phyloP scores from a whole-genome alignment of 257 asterid species.

The Echites panduratus region DNA sequence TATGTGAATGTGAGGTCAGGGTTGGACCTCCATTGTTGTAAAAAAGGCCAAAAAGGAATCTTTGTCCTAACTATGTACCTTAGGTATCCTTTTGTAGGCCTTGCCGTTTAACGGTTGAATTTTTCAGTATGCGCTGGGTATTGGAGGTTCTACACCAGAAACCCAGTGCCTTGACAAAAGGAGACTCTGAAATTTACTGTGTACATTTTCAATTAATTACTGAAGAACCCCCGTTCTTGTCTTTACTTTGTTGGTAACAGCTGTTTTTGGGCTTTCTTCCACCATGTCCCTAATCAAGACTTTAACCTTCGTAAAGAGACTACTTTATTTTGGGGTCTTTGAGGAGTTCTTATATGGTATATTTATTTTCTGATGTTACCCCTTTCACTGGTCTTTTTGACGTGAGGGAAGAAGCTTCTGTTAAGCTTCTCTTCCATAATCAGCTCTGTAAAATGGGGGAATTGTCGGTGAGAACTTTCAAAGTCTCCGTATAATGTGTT shows the following conservation, averaged over 20 bases:
- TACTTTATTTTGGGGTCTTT: background rate
- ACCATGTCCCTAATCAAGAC: conserved; percentile 14
- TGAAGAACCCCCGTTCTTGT: conserved; percentile 5
- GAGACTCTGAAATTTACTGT: background rate
- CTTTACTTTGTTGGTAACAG: conserved; percentile 15
- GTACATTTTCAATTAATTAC: conserved; percentile 2
- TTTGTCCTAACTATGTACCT: background rate
- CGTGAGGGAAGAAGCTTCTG: conserved; percentile 16
- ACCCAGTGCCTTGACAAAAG: background rate
- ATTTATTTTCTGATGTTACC: too few relatives aligned
- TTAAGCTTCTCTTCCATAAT: conserved; percentile 7
- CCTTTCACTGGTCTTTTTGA: background rate
- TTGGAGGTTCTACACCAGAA: background rate
- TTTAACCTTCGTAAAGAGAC: background rate
- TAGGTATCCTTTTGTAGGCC: background rate
- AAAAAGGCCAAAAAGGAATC: background rate
- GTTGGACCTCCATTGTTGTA: background rate
- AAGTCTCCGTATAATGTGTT: conserved; percentile 12
- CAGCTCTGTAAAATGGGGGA: conserved; percentile 12
- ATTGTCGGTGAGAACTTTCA: conserved; percentile 28
- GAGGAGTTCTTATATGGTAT: background rate
- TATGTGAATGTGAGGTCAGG: background rate
- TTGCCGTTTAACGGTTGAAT: background rate
- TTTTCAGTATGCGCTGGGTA: background rate
- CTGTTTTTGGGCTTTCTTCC: conserved; percentile 15